phyloP scores from a whole-genome alignment of 1,139 yeast species.

The Pneumocystis oryctolagi region DNA sequence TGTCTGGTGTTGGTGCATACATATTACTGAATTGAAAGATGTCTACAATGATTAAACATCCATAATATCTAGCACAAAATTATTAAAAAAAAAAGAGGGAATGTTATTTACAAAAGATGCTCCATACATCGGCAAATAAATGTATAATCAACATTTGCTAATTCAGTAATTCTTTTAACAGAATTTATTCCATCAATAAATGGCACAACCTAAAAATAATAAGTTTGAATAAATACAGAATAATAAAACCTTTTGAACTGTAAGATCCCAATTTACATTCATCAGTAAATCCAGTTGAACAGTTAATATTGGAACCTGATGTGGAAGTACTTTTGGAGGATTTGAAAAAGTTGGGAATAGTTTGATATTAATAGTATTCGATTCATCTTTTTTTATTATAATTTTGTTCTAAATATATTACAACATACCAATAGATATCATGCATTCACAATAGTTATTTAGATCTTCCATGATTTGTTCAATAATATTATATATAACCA shows the following conservation, averaged over 20 bases:
- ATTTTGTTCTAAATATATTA: not conserved
- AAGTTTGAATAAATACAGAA: not conserved
- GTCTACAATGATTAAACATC: constrained; percentile 68
- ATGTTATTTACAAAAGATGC: constrained; percentile 41
- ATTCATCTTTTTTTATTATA: constrained; percentile 36
- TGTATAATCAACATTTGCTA: constrained; percentile 68
- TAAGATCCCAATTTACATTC: constrained; percentile 94
- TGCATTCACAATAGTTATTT: constrained; percentile 87
- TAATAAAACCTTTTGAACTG: constrained; percentile 50
- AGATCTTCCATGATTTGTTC: constrained; percentile 86
- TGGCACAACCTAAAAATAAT: constrained; percentile 39
- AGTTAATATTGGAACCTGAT: constrained; percentile 79
- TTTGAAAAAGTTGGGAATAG: constrained; percentile 75
- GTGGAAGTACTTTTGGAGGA: constrained; percentile 54
- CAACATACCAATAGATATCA: constrained; percentile 48
- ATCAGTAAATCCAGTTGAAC: constrained; percentile 44
- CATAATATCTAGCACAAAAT: constrained; percentile 38
- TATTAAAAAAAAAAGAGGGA: not conserved
- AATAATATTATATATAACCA: constrained; percentile 62
- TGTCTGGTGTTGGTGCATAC: constrained; percentile 75
- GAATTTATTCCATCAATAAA: constrained; percentile 80
- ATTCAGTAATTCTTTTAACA: constrained; percentile 54
- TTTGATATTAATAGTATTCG: constrained; percentile 83
- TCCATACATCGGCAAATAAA: constrained; percentile 78
- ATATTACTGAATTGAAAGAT: constrained; percentile 77